Evolutionary conservation across 2,329 filamentous ascomycete species (phyloP), one percentile per base, ranked within the genome.

Genomic region (Pseudonectria buxi): DNA sequence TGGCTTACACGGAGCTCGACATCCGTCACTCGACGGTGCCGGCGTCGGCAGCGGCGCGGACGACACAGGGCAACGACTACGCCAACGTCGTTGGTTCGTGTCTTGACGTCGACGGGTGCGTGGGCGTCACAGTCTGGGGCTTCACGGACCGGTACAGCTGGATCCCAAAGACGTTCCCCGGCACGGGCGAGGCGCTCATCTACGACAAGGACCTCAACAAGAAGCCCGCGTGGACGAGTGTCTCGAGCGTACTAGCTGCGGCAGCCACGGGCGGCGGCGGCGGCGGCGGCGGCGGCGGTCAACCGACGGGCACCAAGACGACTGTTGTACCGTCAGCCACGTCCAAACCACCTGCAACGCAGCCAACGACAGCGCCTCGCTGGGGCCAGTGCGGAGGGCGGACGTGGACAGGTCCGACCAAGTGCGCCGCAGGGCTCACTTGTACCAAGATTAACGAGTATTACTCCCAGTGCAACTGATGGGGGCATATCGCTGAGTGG

Each of bases 1-100:
- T 78, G 4, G 74, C 74, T 5, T 67, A 76, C 51, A 81, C 77
- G 2, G 77, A 81, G 59, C 60, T 81, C 14, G 77, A 81, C 50
- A 72, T 81, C 41, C 64, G 76, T 22, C 67, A 71, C 36, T 50
- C 53, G 2, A 53, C 50, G 5, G 53, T 77, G 10, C 72, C 75
- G 0, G 55, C 68, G 4, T 64, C 58, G 4, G 49, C 54, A 2
- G 50, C 59, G 2, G 61, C 61, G 22, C 53, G 66, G 13, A 51
- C 55, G 12, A 61, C 64, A 16, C 75, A 80, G 56, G 66, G 64
- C 1, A 47, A 50, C 13, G 68, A 71, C 32, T 78, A 74, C 41
- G 63, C 51, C 25, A 42, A 50, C 27, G 57, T 59, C 7, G 59
- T 66, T 5, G 56, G 55, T 5, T 54, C 60, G 2, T 67, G 63